Base-by-base conservation (phyloP, 2,329 filamentous ascomycete species). In the Aspergillus bombycis region DNA sequence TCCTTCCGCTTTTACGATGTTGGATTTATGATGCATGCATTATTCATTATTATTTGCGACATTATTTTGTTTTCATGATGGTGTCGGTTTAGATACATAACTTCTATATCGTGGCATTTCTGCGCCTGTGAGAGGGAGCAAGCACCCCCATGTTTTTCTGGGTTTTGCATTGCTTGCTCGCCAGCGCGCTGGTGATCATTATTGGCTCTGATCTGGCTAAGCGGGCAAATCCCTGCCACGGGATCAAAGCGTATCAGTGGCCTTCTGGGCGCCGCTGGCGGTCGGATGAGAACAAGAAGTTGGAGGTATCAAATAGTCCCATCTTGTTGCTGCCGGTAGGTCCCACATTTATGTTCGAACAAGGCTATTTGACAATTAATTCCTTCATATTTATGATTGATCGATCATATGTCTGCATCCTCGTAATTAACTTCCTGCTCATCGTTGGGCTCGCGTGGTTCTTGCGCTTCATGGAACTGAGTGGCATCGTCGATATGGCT, bases 401-500 rank as follows among this genome's bases (percentile, higher is more conserved):
- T 38, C 23, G 11, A 38, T 68, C 58, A 72, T 59, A 63, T 61
- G 64, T 72, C 70, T 4, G 65, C 71, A 62, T 83, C 80, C 65
- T 83, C 80, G 72, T 79, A 83, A 45, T 83, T 79, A 60, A 82
- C 80, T 43, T 88, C 86, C 64, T 86, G 82, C 55, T 86, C 85
- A 66, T 92, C 90, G 61, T 86, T 85, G 7, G 93, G 90, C 76
- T 97, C 94, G 71, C 87, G 89, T 10, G 94, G 94, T 78, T 97
- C 94, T 76, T 97, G 94, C 14, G 93, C 92, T 77, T 97, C 94
- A 74, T 96, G 92, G 77, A 88, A 97, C 76, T 97, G 94, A 68
- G 96, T 95, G 32, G 92, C 91, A 79, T 97, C 93, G 76, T 97
- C 94, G 70, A 97, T 95, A 80, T 96, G 93, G 82, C 93, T 96